Percentiles rank a stretch among this genome's conserved stretches.
Evolutionary conservation across 371 early-diverging fungal species (phyloP).

Genomic region (Funneliformis caledonium): DNA sequence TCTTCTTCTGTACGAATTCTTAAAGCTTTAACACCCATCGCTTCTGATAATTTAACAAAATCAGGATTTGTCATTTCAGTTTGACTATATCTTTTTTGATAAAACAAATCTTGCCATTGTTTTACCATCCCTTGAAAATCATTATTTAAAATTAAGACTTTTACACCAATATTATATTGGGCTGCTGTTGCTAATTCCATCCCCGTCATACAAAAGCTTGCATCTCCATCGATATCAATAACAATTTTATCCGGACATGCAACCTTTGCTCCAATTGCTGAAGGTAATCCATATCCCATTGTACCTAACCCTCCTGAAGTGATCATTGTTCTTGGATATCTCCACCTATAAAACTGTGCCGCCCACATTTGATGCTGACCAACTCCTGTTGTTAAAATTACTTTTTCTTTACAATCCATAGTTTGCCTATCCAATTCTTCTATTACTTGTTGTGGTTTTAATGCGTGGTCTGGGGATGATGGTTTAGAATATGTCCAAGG

Average conservation of each 20-base stretch:
- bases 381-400: slow-evolving; percentile 94
- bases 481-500: slow-evolving; percentile 75
- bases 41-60: slow-evolving; percentile 94
- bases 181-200: slow-evolving; percentile 97
- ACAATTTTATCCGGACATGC: slow-evolving; percentile 92
- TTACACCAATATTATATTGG: slow-evolving; percentile 95
- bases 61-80: slow-evolving; percentile 97
- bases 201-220: slow-evolving; percentile 96
- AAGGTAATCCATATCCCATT: slow-evolving; percentile 96
- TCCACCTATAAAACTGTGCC: slow-evolving; percentile 86
- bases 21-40: slow-evolving; percentile 90
- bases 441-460: slow-evolving; percentile 94
- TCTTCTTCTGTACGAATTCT: slow-evolving; percentile 83
- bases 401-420: slow-evolving; percentile 82
- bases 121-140: slow-evolving; percentile 99
- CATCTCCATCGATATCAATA: slow-evolving; percentile 97
- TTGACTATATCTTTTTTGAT: slow-evolving; percentile 92
- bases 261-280: slow-evolving; percentile 96
- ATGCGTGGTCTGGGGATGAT: slow-evolving; percentile 57
- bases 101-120: slow-evolving; percentile 98
- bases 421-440: slow-evolving; percentile 89
- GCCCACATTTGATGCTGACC: slow-evolving; percentile 99
- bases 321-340: slow-evolving; percentile 85
- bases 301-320: slow-evolving; percentile 97
- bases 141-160: slow-evolving; percentile 94